Conservation (phyloP, 2,329 filamentous ascomycete species). For the Xylaria sp. region DNA sequence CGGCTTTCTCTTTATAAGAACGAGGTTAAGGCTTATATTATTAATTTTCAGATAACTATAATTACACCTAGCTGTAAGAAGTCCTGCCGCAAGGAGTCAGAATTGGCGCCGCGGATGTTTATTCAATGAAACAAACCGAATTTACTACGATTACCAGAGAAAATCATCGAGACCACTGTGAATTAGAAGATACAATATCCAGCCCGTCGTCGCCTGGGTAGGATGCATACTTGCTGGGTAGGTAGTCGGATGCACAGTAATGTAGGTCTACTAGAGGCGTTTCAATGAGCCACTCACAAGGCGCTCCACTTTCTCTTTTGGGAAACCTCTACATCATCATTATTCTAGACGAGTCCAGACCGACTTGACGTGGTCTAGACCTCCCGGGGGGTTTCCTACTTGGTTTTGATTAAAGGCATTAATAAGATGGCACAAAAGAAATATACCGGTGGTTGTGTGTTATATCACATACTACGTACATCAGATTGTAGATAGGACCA, state of each 20-base stretch:
- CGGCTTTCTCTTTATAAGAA: no score
- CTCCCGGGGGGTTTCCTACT: not conserved
- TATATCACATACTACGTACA: not conserved
- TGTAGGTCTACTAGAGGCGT: not conserved
- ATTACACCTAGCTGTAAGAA: no score
- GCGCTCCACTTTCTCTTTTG: slow-evolving; percentile 26
- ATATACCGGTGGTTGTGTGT: not conserved
- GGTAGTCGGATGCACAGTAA: no score
- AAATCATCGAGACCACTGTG: not conserved
- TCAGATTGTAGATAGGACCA: not conserved
- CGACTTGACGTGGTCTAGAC: not conserved
- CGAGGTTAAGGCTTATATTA: no score
- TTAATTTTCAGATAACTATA: no score
- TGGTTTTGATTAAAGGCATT: no score
- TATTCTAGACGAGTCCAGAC: not conserved
- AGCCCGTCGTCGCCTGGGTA: not conserved
- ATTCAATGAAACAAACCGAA: no score
- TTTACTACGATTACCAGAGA: not conserved
- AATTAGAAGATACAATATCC: not conserved
- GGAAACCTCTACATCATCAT: not conserved
- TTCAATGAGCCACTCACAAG: not conserved
- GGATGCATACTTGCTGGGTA: not conserved
- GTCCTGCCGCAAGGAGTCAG: no score
- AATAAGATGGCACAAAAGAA: not conserved
- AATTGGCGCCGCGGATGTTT: no score